These are phyloP conservation scores for Coriaria nepalensis DNA, from an alignment of 306 rosid genomes.

Conservation along the genomic window DNA sequence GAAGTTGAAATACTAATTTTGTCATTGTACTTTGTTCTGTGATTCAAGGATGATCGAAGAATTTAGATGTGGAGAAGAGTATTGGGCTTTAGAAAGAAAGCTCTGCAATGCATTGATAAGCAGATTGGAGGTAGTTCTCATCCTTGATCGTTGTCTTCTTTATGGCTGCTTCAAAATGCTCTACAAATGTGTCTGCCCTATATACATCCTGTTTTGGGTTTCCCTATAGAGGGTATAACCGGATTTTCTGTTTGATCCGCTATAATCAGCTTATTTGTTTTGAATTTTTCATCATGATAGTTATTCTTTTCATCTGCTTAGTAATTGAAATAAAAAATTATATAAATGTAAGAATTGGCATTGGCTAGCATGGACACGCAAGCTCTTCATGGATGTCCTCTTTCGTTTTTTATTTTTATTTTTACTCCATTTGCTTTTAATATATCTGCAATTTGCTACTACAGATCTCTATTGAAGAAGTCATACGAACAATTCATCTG, in stretches of 20 bases:
- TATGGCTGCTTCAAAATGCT: too few species aligned
- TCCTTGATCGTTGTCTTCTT: slow-evolving; percentile 1
- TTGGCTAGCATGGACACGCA: too few species aligned
- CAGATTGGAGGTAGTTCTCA: slow-evolving; percentile 34
- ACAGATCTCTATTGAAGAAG: slow-evolving; percentile 71
- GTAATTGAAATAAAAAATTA: too few species aligned
- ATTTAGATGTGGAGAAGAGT: slow-evolving; percentile 59
- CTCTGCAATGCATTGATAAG: slow-evolving; percentile 53
- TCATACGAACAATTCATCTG: slow-evolving; percentile 57
- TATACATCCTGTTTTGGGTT: too few species aligned
- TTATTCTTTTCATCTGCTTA: background rate
- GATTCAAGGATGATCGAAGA: slow-evolving; percentile 56
- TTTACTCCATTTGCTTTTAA: background rate
- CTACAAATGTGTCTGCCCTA: too few species aligned
- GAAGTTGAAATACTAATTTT: slow-evolving; percentile 7
- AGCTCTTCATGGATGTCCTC: too few species aligned
- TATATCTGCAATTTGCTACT: background rate
- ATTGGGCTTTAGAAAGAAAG: slow-evolving; percentile 85
- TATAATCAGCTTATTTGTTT: too few species aligned
- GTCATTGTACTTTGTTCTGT: slow-evolving; percentile 13
- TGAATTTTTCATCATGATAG: background rate
- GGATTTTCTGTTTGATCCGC: too few species aligned
- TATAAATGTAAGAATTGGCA: too few species aligned
- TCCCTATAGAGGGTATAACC: too few species aligned
- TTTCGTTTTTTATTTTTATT: too few species aligned